Percentiles rank a stretch among this genome's conserved stretches.
phyloP scores from a whole-genome alignment of 257 asterid genomes.

The Echium plantagineum region DNA sequence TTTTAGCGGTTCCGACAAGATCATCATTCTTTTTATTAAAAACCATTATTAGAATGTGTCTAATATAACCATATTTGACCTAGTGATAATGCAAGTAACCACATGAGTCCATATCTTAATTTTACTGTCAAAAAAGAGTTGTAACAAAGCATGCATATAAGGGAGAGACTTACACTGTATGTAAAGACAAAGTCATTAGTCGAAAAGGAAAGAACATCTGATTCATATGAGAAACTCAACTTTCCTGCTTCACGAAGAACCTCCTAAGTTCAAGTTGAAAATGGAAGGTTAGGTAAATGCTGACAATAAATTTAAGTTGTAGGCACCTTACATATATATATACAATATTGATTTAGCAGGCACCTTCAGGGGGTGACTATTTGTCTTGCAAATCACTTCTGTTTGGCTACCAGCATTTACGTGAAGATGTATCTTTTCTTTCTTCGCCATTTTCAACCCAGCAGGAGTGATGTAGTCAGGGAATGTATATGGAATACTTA shows the following conservation, averaged over 20 bases:
- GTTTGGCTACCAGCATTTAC: constrained; percentile 60
- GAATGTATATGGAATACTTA: constrained; percentile 76
- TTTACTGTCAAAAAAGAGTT: too few species aligned
- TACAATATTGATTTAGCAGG: background rate
- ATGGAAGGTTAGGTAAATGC: background rate
- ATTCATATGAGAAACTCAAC: constrained; percentile 49
- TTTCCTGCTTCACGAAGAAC: constrained; percentile 54
- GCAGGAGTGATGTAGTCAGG: constrained; percentile 86
- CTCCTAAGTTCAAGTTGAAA: constrained; percentile 29
- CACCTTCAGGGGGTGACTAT: constrained; percentile 89
- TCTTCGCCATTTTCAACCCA: constrained; percentile 73
- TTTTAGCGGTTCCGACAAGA: background rate
- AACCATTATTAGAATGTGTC: background rate
- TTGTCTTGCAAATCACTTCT: constrained; percentile 48
- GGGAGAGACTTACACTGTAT: constrained; percentile 40
- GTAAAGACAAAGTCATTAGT: constrained; percentile 48
- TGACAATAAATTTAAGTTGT: background rate
- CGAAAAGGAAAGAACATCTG: constrained; percentile 85
- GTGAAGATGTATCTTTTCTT: constrained; percentile 62
- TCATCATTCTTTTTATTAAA: background rate
- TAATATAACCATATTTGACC: too few species aligned
- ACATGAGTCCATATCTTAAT: too few species aligned
- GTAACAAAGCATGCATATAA: background rate
- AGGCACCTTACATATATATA: constrained; percentile 1
- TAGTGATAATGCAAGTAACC: too few species aligned